Evolutionary conservation across 139 green algal genomes (phyloP).

Genomic region (Coelastrella sp.): DNA sequence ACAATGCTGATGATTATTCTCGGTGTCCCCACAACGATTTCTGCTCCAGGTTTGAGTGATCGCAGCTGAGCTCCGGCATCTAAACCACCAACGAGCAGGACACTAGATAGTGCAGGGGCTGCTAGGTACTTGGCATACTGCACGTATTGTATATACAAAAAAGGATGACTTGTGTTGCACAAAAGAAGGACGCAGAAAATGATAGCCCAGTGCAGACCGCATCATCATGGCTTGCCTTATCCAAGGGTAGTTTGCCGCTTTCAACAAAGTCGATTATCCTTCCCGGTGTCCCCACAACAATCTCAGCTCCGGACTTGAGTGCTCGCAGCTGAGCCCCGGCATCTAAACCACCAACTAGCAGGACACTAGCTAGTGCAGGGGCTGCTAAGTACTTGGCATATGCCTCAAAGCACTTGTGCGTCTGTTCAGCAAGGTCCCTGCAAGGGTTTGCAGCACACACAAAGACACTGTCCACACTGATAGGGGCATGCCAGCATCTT

Average conservation of each 20-base stretch:
- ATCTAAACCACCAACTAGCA: constrained; percentile 80
- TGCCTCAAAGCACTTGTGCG: constrained; percentile 64
- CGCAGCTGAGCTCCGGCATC: constrained; percentile 56
- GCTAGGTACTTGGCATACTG: constrained; percentile 73
- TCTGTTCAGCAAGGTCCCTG: constrained; percentile 88
- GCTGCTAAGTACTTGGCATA: constrained; percentile 70
- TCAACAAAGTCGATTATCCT: constrained; percentile 83
- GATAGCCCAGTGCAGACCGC: no score
- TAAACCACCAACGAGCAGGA: constrained; percentile 79
- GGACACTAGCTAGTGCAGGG: constrained; percentile 59
- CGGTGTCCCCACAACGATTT: constrained; percentile 86
- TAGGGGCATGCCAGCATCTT: no score
- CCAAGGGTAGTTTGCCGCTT: constrained; percentile 75
- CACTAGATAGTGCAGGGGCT: constrained; percentile 57
- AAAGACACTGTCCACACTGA: no score
- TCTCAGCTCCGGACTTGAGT: constrained; percentile 72
- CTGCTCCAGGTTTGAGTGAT: constrained; percentile 64
- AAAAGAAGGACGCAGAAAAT: no score
- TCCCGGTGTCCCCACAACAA: constrained; percentile 83
- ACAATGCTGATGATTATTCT: constrained; percentile 81
- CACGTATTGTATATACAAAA: no score
- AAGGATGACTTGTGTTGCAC: no score
- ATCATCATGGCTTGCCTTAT: constrained; percentile 61
- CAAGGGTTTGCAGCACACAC: no score
- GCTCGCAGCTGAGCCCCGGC: constrained; percentile 51